These are phyloP conservation scores for Pseudozyma sp. DNA, from an alignment of 1,284 basidiomycete species.

Conservation along the genomic window DNA sequence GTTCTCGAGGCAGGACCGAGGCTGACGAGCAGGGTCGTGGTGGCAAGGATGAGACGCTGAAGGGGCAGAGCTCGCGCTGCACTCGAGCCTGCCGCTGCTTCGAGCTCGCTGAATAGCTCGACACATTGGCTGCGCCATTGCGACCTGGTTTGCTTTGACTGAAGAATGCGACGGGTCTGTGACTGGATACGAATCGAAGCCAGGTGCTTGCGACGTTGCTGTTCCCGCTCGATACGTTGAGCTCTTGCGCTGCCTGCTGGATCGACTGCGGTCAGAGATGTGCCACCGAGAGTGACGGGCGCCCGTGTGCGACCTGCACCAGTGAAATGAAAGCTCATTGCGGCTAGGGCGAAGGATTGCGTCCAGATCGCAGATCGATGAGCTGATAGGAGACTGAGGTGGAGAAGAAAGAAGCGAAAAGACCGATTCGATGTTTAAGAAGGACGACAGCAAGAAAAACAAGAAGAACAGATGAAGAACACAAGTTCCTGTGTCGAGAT, in stretches of 20 bases:
- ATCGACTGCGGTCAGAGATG: conserved; percentile 29
- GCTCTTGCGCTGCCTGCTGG: conserved; percentile 41
- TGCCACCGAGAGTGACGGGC: conserved; percentile 45
- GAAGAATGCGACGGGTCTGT: conserved; percentile 28
- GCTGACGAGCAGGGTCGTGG: conserved; percentile 23
- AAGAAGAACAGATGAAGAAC: too few relatives aligned
- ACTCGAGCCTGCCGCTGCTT: not conserved
- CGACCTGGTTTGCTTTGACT: conserved; percentile 16
- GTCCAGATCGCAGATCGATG: too few relatives aligned
- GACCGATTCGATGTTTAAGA: too few relatives aligned
- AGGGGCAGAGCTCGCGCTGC: not conserved
- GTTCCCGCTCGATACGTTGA: conserved; percentile 40
- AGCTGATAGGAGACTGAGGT: too few relatives aligned
- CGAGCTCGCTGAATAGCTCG: conserved; percentile 14
- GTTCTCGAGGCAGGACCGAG: conserved; percentile 24
- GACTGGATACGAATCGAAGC: conserved; percentile 35
- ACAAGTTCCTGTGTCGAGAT: not conserved
- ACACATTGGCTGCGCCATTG: conserved; percentile 18
- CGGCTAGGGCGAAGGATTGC: not conserved
- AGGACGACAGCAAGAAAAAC: not conserved
- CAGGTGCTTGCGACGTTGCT: conserved; percentile 28
- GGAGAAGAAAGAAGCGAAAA: too few relatives aligned
- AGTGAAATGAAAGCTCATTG: conserved; percentile 55
- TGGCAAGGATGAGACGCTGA: conserved; percentile 19
- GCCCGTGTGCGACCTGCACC: conserved; percentile 38